These are phyloP conservation scores for Rhododendron ovatum DNA, from an alignment of 148 eudicot species.

Conservation along the genomic window DNA sequence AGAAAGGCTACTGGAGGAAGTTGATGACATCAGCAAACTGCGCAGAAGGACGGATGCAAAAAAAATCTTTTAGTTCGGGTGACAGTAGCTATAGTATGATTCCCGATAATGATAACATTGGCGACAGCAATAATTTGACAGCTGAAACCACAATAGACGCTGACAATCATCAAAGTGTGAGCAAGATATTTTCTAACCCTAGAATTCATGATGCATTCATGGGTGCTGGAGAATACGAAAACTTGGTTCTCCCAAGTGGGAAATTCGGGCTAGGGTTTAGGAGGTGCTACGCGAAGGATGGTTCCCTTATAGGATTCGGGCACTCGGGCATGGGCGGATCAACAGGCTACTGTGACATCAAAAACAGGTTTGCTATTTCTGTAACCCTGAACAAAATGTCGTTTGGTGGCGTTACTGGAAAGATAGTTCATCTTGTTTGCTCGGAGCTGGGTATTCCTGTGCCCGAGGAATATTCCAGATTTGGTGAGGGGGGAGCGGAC, in stretches of 20 bases:
- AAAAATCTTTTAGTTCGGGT: constrained; percentile 27
- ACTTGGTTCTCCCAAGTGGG: constrained; percentile 52
- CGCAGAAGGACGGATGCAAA: constrained; percentile 10
- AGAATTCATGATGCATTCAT: constrained; percentile 78
- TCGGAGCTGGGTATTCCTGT: constrained; percentile 71
- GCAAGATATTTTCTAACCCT: constrained; percentile 50
- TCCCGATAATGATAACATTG: constrained; percentile 35
- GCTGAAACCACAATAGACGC: neutral
- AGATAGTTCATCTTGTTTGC: constrained; percentile 64
- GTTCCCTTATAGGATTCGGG: constrained; percentile 68
- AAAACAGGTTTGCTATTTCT: constrained; percentile 72
- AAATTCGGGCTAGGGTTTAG: constrained; percentile 79
- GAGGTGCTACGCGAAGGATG: constrained; percentile 52
- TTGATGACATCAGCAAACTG: constrained; percentile 22
- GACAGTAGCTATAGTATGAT: constrained; percentile 8
- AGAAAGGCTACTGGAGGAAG: constrained; percentile 31
- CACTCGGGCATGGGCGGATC: constrained; percentile 98
- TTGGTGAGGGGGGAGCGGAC: constrained; percentile 20
- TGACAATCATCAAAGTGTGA: constrained; percentile 1
- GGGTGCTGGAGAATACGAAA: constrained; percentile 76
- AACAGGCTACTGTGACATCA: constrained; percentile 71
- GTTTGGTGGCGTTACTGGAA: constrained; percentile 68
- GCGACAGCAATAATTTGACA: constrained; percentile 15
- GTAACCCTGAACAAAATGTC: constrained; percentile 87
- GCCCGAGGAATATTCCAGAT: constrained; percentile 49